Evolutionary conservation across 768 basidiomycete species (phyloP), one percentile per base, ranked within the genome.

Genomic region (Mycena amicta): DNA sequence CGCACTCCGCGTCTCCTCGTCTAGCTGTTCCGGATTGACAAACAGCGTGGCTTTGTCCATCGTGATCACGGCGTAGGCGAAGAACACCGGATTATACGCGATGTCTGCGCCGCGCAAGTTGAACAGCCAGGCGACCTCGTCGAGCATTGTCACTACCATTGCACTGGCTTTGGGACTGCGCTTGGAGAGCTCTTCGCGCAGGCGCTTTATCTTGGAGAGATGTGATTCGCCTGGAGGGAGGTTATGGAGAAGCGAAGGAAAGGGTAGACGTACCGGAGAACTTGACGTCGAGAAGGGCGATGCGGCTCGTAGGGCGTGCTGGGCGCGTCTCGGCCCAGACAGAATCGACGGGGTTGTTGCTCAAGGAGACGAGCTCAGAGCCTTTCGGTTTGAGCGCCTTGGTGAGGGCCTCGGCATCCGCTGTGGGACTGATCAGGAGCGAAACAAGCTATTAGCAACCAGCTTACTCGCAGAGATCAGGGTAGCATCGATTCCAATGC

Each of bases 81-180:
- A 98, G 79, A 97, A 96, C 18, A 97, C 93, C 89, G 66, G 16
- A 39, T 97, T 98, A 74, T 83, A 98, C 30, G 87, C 87, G 66
- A 98, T 95, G 69, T 98, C 96, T 2, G 87, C 83, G 1, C 95
- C 95, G 60, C 96, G 87, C 29, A 99, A 77, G 71, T 98, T 95
- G 75, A 93, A 92, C 37, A 95, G 69, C 94, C 94, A 98, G 0
- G 93, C 94, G 50, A 96, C 86, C 70, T 98, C 96, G 71, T 98
- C 96, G 22, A 98, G 83, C 80, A 89, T 87, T n/a, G 82, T 89
- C 3, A 98, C 82, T 1, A 96, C 87, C 40, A 92, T 71, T 1
- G 90, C 93, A 62, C 86, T 81, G 16, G 74, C 93, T 62, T 86
- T 82, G n/a, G 74, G 75, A 22, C 85, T 82, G 66, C 85, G 80